phyloP scores from a whole-genome alignment of 768 basidiomycete species.

The Suillus americanus region DNA sequence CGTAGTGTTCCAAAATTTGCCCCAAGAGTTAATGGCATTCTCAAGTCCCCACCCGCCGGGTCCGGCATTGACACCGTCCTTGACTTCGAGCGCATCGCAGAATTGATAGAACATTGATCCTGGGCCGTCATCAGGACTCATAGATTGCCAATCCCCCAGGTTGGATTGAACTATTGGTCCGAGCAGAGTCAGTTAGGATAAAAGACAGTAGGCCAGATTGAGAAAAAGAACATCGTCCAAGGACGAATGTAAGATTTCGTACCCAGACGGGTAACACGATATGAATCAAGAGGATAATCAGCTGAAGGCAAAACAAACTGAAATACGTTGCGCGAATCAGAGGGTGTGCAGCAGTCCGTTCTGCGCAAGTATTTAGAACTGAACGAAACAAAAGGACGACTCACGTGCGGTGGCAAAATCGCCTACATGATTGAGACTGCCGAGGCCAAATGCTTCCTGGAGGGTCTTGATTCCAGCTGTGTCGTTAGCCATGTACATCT shows the following conservation, averaged over 20 bases:
- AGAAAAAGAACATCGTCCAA: neutral
- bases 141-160: conserved; percentile 65
- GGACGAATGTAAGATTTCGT: neutral
- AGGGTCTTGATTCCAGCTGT: conserved; percentile 46
- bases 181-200: neutral
- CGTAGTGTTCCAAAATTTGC: conserved; percentile 50
- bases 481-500: conserved; percentile 49
- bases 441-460: conserved; percentile 60
- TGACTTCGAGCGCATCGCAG: conserved; percentile 40
- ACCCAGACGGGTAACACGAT: neutral
- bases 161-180: conserved; percentile 27
- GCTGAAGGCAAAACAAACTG: neutral
- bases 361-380: neutral
- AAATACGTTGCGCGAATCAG: neutral
- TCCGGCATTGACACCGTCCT: conserved; percentile 39
- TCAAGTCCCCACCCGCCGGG: conserved; percentile 60
- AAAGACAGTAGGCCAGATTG: neutral
- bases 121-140: conserved; percentile 51
- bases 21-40: conserved; percentile 61
- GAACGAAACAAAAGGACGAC: conserved; percentile 14
- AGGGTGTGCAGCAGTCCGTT: neutral
- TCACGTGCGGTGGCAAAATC: conserved; percentile 64
- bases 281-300: neutral
- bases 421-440: conserved; percentile 55
- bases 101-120: conserved; percentile 36